Base-by-base conservation (phyloP, 2,329 filamentous ascomycete species). In the Aspergillus fumigatus region DNA sequence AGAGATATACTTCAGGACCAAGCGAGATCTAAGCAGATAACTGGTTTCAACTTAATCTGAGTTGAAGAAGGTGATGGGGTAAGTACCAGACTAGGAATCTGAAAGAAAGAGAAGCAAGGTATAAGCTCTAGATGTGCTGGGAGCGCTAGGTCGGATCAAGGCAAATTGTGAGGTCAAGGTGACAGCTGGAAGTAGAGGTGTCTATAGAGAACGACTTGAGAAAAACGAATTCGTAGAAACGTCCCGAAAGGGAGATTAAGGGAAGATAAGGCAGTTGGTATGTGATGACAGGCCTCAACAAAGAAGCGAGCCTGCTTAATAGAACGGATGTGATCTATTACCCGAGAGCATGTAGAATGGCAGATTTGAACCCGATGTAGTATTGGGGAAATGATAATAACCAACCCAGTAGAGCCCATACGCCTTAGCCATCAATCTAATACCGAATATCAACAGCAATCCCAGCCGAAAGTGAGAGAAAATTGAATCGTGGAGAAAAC, bases 391-490 rank as follows among this genome's bases (percentile, higher is more conserved):
- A 23, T 23, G 40, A 17, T 38, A 17, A 35, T 14, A 17, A 6
- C 14, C 14, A 38, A 17, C 2, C 40, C n/a, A 43, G 19, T 21
- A 10, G 21, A 21, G 40, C 40, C 40, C 40, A 43, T 43, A 43
- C 40, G 21, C 40, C 40, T 43, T 11, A 43, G 11, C 21, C n/a
- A 35, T 48, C 48, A 53, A 19, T 40, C 51, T 49, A 54, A 50
- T 50, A 21, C 35, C 35, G 17, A 27, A 45, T 54, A 54, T 54
- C 48, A 47, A 50, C 35, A 50, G 17, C 26, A 49, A 54, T 27
- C 45, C 51, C 41, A 47, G 47, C 47, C 14, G 23, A 55, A 50
- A 53, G 53, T 32, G 47, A 50, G 49, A 47, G 35, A 11, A 41
- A 49, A 52, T 14, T 35, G 38, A 35, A 41, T 38, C 40, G 25